Evolutionary conservation across 2,329 filamentous ascomycete species (phyloP).

Genomic region (Salinomyces thailandicus): DNA sequence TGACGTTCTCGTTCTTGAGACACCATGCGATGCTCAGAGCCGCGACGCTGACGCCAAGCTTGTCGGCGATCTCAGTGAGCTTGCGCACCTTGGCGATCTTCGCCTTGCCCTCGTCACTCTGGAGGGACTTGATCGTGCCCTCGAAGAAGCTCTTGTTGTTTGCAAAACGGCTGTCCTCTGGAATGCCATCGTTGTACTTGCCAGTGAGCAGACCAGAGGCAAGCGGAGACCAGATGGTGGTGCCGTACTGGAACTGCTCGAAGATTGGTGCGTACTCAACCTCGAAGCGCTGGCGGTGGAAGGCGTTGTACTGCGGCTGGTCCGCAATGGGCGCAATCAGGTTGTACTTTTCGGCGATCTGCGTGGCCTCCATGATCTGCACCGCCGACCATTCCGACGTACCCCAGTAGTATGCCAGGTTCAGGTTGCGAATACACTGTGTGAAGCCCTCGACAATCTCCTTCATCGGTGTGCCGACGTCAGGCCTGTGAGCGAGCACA

Average conservation of each 20-base stretch:
- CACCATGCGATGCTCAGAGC: constrained; percentile 50
- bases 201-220: constrained; percentile 49
- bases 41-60: constrained; percentile 36
- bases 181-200: constrained; percentile 55
- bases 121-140: constrained; percentile 42
- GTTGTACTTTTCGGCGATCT: constrained; percentile 46
- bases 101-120: constrained; percentile 39
- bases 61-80: constrained; percentile 40
- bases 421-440: constrained; percentile 43
- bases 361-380: constrained; percentile 50
- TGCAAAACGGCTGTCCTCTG: constrained; percentile 50
- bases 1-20: constrained; percentile 49
- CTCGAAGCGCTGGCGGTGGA: constrained; percentile 52
- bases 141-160: constrained; percentile 49
- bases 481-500: constrained; percentile 52
- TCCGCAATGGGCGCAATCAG: constrained; percentile 47
- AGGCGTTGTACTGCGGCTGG: constrained; percentile 52
- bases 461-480: constrained; percentile 37
- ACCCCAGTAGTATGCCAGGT: constrained; percentile 54
- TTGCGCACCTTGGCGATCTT: constrained; percentile 50
- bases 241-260: constrained; percentile 46
- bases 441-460: constrained; percentile 49
- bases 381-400: constrained; percentile 51
- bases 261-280: constrained; percentile 50
- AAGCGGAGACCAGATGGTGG: constrained; percentile 47